Base-by-base conservation (phyloP, 2,329 filamentous ascomycete species). In the Pseudogymnoascus sp. region DNA sequence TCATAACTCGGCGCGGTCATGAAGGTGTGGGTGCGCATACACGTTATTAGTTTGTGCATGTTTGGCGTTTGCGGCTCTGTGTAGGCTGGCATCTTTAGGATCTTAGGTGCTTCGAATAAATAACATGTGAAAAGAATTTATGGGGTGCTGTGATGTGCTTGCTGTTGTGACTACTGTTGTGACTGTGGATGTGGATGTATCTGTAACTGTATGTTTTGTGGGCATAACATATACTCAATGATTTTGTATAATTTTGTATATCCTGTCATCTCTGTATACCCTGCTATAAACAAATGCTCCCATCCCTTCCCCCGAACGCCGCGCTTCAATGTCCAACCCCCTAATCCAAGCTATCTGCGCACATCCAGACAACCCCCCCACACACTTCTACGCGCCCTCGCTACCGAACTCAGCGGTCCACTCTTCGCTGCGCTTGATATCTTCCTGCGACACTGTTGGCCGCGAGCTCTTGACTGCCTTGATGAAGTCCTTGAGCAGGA, bases 321-420 rank as follows among this genome's bases (percentile, higher is more conserved):
- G 36, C 21, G 68, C 67, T 67, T 66, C 63, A 64, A 68, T 70
- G 66, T 68, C 68, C 67, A 68, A 66, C 67, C 70, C 69, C 70
- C 68, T 67, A 68, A 61, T n/a, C 64, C 69, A 69, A 64, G 65
- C 63, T 61, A 28, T 37, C 51, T 51, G 45, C 45, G 14, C 45
- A 41, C 19, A 39, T 23, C 39, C 62, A 63, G 43, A 57, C n/a
- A 51, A 60, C 48, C 23, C 23, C 6, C 11, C 23, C 16, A 2
- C 57, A 34, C 25, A 36, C 51, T 11, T 36, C 73, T 66, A 75
- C 54, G 70, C 71, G 31, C 93, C 93, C 75, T 97, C 93, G 74
- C 92, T 96, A 64, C 93, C 93, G 78, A 98, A 98, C 78, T 98
- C 93, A 72, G 89, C 85, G 8, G 95, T 99, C 95, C 95, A 99